Base-by-base conservation (phyloP, 805 yeast species). In the Cyberlindnera samutprakarnensis region DNA sequence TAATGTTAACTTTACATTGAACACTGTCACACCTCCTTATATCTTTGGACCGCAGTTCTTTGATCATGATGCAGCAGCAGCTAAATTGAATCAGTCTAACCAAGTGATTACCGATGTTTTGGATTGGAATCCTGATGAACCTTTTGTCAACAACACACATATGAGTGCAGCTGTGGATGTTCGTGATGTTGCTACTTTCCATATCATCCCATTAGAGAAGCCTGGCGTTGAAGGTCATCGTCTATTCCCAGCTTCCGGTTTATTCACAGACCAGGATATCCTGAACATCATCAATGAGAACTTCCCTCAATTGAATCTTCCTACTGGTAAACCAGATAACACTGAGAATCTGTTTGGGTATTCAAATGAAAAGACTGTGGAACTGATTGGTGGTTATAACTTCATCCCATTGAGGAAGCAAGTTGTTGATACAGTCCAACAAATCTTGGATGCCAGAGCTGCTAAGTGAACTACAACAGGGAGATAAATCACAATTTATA, bases 41-140 rank as follows among this genome's bases (percentile, higher is more conserved):
- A 78, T 74, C 2, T 65, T 70, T 42, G 82, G 82, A 4, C 82
- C 82, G 4, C 76, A 74, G 43, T 64, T 62, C 6, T 66, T 68
- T 30, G 66, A 72, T 19, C 58, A 61, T 35, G 51, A 53, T 18
- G 48, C 61, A 28, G 54, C 61, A 11, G 55, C 56, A 5, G 45
- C n/a, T n/a, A n/a, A 46, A 7, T 44, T 65, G 35, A 65, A 65
- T 42, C 55, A 62, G 5, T 62, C 70, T 14, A 60, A 60, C 38
- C 54, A 54, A 43, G 18, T 53, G 38, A 40, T 59, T 44, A 59
- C 49, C 39, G 18, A 32, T 33, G 39, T 59, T 35, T 23, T 55
- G 13, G 49, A 54, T 32, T 36, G 47, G 13, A 17, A 30, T 6
- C 36, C 61, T 28, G 42, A 42, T 35, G 28, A 34, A n/a, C n/a